Conservation (phyloP, 2,329 filamentous ascomycete genomes). For the Aspergillus aculeatus region DNA sequence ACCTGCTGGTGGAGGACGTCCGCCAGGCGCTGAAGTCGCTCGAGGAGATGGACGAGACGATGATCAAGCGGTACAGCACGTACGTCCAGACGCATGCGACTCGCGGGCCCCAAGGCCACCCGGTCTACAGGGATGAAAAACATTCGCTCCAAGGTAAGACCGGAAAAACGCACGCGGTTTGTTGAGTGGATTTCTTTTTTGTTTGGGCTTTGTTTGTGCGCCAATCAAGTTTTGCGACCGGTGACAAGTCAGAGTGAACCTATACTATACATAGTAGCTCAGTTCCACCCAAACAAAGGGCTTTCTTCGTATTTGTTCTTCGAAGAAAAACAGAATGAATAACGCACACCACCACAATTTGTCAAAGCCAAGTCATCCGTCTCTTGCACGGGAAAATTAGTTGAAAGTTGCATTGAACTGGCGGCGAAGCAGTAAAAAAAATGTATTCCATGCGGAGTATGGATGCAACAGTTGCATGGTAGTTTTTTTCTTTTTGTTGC, state of each 20-base stretch:
- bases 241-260: background rate
- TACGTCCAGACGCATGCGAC: conserved; percentile 39
- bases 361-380: background rate
- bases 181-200: conserved; percentile 49
- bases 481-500: no score
- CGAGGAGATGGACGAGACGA: conserved; percentile 68
- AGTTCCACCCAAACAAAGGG: no score
- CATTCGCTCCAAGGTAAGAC: conserved; percentile 84
- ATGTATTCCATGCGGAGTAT: no score
- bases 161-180: conserved; percentile 83
- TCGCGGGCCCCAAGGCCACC: conserved; percentile 23
- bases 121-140: conserved; percentile 64
- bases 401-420: no score
- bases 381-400: background rate
- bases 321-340: no score
- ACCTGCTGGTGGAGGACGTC: conserved; percentile 73
- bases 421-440: no score
- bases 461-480: no score
- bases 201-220: background rate
- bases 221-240: background rate
- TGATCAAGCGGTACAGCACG: conserved; percentile 65
- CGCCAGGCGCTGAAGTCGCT: conserved; percentile 69
- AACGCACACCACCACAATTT: background rate
- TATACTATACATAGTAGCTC: no score
- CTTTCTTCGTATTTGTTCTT: background rate